Percentiles rank a stretch among this genome's conserved stretches.
Evolutionary conservation across 352 stramenopile genomes (phyloP).

Genomic region (Phytophthora crassamura): DNA sequence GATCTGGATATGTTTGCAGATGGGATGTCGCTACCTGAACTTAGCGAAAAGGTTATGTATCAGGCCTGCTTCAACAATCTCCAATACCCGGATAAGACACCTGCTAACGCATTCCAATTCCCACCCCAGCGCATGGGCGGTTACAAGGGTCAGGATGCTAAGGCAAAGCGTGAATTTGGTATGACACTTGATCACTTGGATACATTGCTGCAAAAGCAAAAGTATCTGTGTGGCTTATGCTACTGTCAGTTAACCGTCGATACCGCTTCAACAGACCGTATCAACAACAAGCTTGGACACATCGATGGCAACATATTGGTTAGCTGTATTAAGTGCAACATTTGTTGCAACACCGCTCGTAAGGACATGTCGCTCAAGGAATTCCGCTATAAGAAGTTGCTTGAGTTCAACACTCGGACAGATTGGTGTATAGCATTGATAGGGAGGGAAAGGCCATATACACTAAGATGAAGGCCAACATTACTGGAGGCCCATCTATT

Average conservation of each 20-base stretch:
- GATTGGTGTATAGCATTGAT: too few relatives aligned
- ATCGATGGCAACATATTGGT: not conserved
- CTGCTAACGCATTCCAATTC: constrained; percentile 25
- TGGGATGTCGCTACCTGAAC: constrained; percentile 12
- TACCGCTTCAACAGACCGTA: constrained; percentile 1
- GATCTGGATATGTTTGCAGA: constrained; percentile 33
- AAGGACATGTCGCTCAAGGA: not conserved
- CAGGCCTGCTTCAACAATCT: constrained; percentile 22
- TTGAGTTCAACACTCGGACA: constrained; percentile 3
- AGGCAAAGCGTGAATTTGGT: not conserved
- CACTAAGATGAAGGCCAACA: too few relatives aligned
- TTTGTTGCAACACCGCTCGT: not conserved
- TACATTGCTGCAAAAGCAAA: constrained; percentile 19
- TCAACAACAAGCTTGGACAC: too few relatives aligned
- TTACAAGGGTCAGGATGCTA: constrained; percentile 28
- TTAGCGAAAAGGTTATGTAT: constrained; percentile 33
- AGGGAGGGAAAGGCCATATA: too few relatives aligned
- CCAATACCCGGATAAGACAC: not conserved
- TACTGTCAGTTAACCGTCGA: constrained; percentile 10
- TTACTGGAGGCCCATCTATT: too few relatives aligned
- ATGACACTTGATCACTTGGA: constrained; percentile 29
- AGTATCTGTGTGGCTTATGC: constrained; percentile 28
- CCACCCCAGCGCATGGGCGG: constrained; percentile 14
- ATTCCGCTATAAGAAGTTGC: too few relatives aligned
- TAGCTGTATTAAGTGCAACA: not conserved